These are phyloP conservation scores for Cordyceps javanica DNA, from an alignment of 2,329 filamentous ascomycete species.

Conservation along the genomic window DNA sequence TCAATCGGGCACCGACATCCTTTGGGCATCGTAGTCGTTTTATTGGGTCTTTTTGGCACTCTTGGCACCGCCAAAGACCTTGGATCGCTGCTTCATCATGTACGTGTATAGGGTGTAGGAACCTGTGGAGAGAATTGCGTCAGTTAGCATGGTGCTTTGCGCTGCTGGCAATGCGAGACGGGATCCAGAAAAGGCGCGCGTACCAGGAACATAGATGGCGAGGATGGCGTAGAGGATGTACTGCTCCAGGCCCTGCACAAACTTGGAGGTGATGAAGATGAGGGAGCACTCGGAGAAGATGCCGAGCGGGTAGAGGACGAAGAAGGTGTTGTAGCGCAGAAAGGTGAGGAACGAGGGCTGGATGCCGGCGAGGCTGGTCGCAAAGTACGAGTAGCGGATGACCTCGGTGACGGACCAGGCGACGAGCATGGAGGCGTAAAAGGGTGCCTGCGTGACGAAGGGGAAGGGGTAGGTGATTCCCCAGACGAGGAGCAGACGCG, in stretches of 20 bases:
- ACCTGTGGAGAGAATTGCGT: constrained; percentile 35
- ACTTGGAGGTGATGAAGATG: constrained; percentile 63
- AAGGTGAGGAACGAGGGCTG: constrained; percentile 65
- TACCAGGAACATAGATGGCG: constrained; percentile 74
- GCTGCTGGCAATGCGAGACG: constrained; percentile 14
- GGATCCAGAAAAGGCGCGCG: constrained; percentile 20
- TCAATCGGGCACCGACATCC: neutral
- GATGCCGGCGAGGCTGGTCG: constrained; percentile 57
- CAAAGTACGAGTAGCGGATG: constrained; percentile 89
- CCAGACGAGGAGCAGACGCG: constrained; percentile 85
- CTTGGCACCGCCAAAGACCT: constrained; percentile 42
- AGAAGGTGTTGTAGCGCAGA: constrained; percentile 90
- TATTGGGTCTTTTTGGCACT: constrained; percentile 32
- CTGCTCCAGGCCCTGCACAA: constrained; percentile 45
- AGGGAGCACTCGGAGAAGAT: constrained; percentile 83
- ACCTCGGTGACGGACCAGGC: constrained; percentile 92
- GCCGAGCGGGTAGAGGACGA: constrained; percentile 84
- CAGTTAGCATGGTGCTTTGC: neutral
- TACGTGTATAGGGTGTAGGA: constrained; percentile 83
- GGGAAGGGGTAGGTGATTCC: constrained; percentile 72
- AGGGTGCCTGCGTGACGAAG: constrained; percentile 50
- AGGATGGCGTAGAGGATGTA: constrained; percentile 60
- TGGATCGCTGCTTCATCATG: constrained; percentile 87
- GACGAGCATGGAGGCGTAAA: constrained; percentile 71
- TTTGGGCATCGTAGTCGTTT: neutral